Evolutionary conservation across 805 yeast genomes (phyloP).

Genomic region (Barnettozyma siamensis): DNA sequence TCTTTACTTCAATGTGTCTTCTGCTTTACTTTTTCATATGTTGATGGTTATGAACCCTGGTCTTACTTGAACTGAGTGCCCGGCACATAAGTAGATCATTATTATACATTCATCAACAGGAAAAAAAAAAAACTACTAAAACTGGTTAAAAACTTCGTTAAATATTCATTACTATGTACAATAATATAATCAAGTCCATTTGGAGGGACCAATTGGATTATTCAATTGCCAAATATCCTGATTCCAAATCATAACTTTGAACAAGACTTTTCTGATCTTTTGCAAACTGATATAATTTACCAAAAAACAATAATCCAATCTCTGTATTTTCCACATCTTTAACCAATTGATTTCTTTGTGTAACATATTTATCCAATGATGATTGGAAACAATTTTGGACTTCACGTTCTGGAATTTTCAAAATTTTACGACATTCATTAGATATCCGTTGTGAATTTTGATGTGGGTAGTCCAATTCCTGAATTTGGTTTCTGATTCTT

Average conservation of each 20-base stretch:
- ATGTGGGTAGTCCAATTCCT: conserved; percentile 70
- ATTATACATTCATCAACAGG: too few species aligned
- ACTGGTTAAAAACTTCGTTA: too few species aligned
- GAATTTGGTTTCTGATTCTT: conserved; percentile 59
- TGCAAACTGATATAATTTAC: conserved; percentile 40
- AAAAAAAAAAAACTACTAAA: too few species aligned
- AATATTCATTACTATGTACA: too few species aligned
- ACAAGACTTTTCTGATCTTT: conserved; percentile 37
- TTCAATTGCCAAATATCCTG: conserved; percentile 3
- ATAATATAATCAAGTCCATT: too few species aligned
- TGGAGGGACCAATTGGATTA: neutral
- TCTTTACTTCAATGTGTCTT: too few species aligned
- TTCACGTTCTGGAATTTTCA: conserved; percentile 77
- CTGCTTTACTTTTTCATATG: too few species aligned
- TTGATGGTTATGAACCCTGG: too few species aligned
- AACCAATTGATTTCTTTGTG: conserved; percentile 51
- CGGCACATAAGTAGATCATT: too few species aligned
- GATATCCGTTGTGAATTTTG: conserved; percentile 72
- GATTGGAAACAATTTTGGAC: conserved; percentile 66
- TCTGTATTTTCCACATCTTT: conserved; percentile 50
- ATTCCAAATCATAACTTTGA: conserved; percentile 38
- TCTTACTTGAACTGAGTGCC: too few species aligned
- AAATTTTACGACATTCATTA: conserved; percentile 74
- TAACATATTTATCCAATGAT: conserved; percentile 53
- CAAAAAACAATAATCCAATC: conserved; percentile 49